These are phyloP conservation scores for Lipomyces yamadae DNA, from an alignment of 805 yeast genomes.

Conservation along the genomic window DNA sequence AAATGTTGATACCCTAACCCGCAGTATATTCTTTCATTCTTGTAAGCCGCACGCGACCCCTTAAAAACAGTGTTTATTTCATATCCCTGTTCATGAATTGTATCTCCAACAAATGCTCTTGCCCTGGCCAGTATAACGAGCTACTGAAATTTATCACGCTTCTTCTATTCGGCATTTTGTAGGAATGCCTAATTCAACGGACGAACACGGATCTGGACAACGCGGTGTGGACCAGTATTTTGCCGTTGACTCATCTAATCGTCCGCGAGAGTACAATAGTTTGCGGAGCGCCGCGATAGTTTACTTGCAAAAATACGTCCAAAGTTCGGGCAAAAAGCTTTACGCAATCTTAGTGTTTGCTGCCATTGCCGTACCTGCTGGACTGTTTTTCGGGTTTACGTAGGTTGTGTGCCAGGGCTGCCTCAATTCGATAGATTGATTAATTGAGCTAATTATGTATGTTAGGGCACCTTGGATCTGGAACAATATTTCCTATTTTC, in stretches of 20 bases:
- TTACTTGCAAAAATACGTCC: background rate
- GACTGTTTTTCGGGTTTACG: slow-evolving; percentile 5
- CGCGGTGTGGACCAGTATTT: background rate
- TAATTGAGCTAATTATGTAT: background rate
- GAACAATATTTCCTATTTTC: slow-evolving; percentile 8
- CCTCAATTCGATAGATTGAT: background rate
- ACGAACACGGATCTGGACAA: background rate
- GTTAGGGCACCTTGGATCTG: slow-evolving; percentile 15
- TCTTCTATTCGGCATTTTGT: background rate
- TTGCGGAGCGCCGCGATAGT: background rate
- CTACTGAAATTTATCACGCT: background rate
- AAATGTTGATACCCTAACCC: slow-evolving; percentile 37
- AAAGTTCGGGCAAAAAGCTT: background rate
- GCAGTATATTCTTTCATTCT: too few species aligned
- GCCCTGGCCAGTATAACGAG: too few species aligned
- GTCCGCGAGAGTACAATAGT: background rate
- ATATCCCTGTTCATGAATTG: too few species aligned
- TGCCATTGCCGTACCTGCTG: background rate
- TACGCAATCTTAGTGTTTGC: background rate
- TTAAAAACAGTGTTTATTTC: too few species aligned
- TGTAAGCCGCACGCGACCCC: too few species aligned
- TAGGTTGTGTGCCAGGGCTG: background rate
- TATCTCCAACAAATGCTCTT: too few species aligned
- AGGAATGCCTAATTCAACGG: background rate
- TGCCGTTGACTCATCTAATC: background rate